These are phyloP conservation scores for Beauveria australis DNA, from an alignment of 2,329 filamentous ascomycete genomes.

Conservation along the genomic window DNA sequence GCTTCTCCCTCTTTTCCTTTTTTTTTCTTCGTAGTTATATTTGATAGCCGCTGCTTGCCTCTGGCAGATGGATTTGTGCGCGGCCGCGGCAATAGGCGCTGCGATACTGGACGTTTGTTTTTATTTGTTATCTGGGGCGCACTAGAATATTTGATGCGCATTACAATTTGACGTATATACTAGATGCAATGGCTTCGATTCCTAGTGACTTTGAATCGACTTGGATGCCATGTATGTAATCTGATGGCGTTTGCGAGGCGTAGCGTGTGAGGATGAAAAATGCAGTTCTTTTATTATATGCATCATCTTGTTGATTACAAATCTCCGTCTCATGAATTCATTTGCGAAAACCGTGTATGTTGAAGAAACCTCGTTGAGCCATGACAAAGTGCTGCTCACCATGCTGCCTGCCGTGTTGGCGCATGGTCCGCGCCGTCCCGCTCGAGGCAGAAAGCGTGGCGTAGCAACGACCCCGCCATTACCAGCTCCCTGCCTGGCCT, in stretches of 20 bases:
- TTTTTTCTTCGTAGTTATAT: background rate
- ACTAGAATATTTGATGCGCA: background rate
- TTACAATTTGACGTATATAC: background rate
- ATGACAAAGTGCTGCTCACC: background rate
- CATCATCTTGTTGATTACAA: no score
- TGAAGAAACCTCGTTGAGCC: background rate
- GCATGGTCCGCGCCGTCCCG: background rate
- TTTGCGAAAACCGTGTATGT: no score
- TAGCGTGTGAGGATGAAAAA: no score
- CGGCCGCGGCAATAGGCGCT: background rate
- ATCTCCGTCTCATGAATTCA: no score
- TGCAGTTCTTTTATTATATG: no score
- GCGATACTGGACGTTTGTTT: background rate
- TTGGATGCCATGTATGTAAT: no score
- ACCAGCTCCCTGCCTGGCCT: no score
- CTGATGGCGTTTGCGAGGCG: no score
- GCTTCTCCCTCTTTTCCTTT: background rate
- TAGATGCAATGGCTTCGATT: no score
- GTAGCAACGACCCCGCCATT: background rate
- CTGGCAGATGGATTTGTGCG: background rate
- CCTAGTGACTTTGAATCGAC: no score
- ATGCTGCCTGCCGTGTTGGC: background rate
- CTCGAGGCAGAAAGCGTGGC: background rate
- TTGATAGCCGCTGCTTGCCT: background rate
- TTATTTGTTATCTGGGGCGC: background rate